These are phyloP conservation scores for Aspergillus cristatus DNA, from an alignment of 495 filamentous ascomycete species.

Conservation along the genomic window DNA sequence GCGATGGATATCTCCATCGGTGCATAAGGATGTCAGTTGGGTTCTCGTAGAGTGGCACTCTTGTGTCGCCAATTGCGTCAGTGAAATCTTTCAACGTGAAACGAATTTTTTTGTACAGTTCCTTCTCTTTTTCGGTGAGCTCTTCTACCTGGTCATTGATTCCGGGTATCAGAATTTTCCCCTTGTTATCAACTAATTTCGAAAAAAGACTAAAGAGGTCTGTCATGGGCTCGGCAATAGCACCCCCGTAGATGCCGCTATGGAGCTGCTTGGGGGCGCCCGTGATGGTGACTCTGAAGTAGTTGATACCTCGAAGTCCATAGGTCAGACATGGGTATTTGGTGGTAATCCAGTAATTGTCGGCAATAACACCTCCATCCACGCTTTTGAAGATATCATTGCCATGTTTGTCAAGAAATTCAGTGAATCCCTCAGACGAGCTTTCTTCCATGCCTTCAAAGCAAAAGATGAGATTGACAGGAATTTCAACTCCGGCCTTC, in stretches of 20 bases:
- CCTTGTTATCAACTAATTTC: conserved; percentile 65
- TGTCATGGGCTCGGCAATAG: conserved; percentile 83
- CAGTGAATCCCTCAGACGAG: conserved; percentile 78
- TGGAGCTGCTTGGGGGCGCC: conserved; percentile 78
- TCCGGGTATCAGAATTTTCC: conserved; percentile 70
- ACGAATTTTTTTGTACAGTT: conserved; percentile 62
- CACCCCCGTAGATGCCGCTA: conserved; percentile 77
- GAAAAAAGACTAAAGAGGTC: conserved; percentile 65
- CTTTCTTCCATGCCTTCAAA: conserved; percentile 95
- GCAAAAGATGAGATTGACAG: conserved; percentile 87
- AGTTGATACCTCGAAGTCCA: conserved; percentile 77
- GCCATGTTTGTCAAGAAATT: conserved; percentile 68
- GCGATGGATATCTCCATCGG: conserved; percentile 73
- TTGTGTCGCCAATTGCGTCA: conserved; percentile 68
- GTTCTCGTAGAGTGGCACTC: conserved; percentile 66
- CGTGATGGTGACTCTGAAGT: conserved; percentile 67
- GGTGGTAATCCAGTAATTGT: conserved; percentile 92
- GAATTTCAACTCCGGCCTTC: conserved; percentile 74
- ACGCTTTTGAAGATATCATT: conserved; percentile 75
- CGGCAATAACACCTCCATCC: conserved; percentile 81
- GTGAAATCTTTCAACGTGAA: conserved; percentile 81
- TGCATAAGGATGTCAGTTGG: conserved; percentile 58
- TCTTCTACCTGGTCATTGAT: conserved; percentile 74
- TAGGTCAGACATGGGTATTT: conserved; percentile 86
- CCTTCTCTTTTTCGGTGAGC: conserved; percentile 62